Percentiles rank a stretch among this genome's conserved stretches.
phyloP scores from a whole-genome alignment of 2,329 filamentous ascomycete genomes.

The Dryadomyces quercivorus region DNA sequence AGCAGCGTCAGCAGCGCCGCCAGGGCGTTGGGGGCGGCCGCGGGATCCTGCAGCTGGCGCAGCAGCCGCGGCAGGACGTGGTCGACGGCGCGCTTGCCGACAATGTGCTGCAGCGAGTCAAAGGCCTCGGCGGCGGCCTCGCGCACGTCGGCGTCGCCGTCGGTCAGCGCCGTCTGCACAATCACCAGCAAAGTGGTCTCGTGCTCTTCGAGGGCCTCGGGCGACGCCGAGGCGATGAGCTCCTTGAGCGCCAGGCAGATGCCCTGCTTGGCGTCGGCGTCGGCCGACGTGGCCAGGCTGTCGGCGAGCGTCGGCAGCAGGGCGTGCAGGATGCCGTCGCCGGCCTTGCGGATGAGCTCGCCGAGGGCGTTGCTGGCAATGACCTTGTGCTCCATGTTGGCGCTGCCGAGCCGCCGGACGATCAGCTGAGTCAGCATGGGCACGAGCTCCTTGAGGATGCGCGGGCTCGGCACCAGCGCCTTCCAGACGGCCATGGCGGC shows the following conservation, averaged over 20 bases:
- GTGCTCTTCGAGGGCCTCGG: conserved; percentile 83
- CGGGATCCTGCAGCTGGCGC: conserved; percentile 63
- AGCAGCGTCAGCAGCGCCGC: conserved; percentile 87
- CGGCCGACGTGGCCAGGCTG: conserved; percentile 64
- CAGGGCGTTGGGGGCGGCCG: conserved; percentile 75
- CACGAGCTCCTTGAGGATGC: conserved; percentile 87
- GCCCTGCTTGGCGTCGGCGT: conserved; percentile 88
- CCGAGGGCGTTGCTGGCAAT: conserved; percentile 96
- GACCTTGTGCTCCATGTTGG: conserved; percentile 97
- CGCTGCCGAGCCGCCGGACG: conserved; percentile 84
- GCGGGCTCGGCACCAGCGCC: conserved; percentile 81
- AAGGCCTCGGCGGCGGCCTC: conserved; percentile 96
- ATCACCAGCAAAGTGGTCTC: conserved; percentile 93
- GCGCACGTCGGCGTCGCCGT: conserved; percentile 77
- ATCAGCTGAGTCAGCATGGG: conserved; percentile 91
- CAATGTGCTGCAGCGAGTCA: conserved; percentile 81
- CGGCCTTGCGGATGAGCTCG: conserved; percentile 92
- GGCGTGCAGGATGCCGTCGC: conserved; percentile 80
- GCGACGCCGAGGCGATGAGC: conserved; percentile 77
- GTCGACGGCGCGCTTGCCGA: conserved; percentile 90
- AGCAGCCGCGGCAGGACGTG: conserved; percentile 90
- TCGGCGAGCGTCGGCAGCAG: conserved; percentile 87
- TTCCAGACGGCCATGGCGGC: conserved; percentile 95
- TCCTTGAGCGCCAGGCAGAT: conserved; percentile 95
- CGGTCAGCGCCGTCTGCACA: conserved; percentile 82